Base-by-base conservation (phyloP, 192 early-diverging fungal genomes). In the Linnemannia exigua region DNA sequence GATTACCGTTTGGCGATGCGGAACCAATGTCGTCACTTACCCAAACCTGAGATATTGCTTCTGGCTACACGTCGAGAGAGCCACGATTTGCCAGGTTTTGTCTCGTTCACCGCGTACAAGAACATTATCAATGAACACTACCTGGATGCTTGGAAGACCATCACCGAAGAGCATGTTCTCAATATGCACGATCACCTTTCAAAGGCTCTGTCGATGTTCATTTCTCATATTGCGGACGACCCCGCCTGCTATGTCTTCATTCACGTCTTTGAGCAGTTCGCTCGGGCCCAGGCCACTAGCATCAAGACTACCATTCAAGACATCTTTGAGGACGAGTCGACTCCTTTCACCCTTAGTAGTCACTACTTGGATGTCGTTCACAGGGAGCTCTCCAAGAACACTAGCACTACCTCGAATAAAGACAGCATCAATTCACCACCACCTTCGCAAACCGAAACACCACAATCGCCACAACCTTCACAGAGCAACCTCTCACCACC, bases 331-430 rank as follows among this genome's bases (percentile, higher is more conserved):
- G 58, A 61, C 28, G 58, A 61, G 58, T 15, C 28, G 1, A 12
- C 25, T 1, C 58, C 58, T 1, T 61, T 61, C 3, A 28, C 58
- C 12, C 25, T 61, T 12, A 61, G 25, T 11, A 2, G 9, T 1
- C 41, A 46, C 9, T 76, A 50, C 75, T 3, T 20, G 1, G 58
- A 41, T 4, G 46, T 19, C 28, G 22, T 80, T 37, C 20, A 67
- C 78, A 16, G n/a, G 11, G 79, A 74, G 20, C 72, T 50, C 36
- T 22, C 35, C 11, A 80, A 70, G 72, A 54, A 31, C 66, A 37
- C 7, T 38, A 47, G 38, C 37, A 20, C 38, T 8, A n/a, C 46
- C 1, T 20, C 66, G 33, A 76, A 22, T 31, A 44, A 61, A n/a
- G 54, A 20, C 6, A 54, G 50, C 50, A 19, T 16, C 14, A 16